Conservation (phyloP, 768 basidiomycete species). For the Hypsizygus marmoreus region DNA sequence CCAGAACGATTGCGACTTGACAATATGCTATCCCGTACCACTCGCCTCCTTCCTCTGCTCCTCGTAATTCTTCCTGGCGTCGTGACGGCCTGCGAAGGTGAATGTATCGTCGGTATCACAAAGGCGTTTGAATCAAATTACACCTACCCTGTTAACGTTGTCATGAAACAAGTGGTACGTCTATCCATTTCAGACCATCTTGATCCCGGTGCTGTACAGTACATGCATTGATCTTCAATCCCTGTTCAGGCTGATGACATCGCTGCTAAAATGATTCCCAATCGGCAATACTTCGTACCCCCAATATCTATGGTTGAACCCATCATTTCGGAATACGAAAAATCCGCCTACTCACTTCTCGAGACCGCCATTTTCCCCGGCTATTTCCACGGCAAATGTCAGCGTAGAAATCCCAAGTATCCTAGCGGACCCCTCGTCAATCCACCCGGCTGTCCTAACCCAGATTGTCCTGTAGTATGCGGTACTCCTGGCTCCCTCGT, state of each 20-base stretch:
- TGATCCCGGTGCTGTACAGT: not conserved
- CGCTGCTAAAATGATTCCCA: constrained; percentile 7
- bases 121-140: constrained; percentile 56
- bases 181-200: constrained; percentile 8
- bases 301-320: constrained; percentile 43
- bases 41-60: constrained; percentile 22
- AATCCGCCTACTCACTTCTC: constrained; percentile 43
- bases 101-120: constrained; percentile 65
- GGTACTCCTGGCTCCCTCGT: constrained; percentile 82
- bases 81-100: constrained; percentile 66
- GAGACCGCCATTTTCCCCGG: constrained; percentile 63
- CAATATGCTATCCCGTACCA: constrained; percentile 19
- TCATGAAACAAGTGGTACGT: constrained; percentile 47
- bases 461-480: constrained; percentile 76
- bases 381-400: constrained; percentile 81
- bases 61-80: constrained; percentile 33
- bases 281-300: constrained; percentile 11
- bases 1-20: not conserved
- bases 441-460: constrained; percentile 75
- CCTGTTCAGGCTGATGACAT: constrained; percentile 14
- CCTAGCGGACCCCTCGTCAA: constrained; percentile 33
- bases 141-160: constrained; percentile 36
- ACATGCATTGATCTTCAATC: constrained; percentile 9
- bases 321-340: constrained; percentile 46
- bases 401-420: constrained; percentile 38